Evolutionary conservation across 768 basidiomycete genomes (phyloP), one percentile per base, ranked within the genome.

Genomic region (Sutorius australiensis): DNA sequence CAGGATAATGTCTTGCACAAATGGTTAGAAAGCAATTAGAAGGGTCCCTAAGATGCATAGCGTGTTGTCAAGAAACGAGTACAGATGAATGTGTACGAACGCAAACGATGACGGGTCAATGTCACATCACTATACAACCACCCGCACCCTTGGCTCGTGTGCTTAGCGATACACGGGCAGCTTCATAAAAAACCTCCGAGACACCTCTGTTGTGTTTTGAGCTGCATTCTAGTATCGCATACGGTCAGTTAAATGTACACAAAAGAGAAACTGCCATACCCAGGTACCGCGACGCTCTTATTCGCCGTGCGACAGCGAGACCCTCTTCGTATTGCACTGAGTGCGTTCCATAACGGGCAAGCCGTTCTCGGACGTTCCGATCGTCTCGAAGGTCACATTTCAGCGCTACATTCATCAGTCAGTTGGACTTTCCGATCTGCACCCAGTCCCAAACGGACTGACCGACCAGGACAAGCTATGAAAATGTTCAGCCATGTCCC

Each of bases 341-440:
- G 56, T 84, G 84, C 59, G 76, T 72, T 11, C 83, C 82, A 59
- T 84, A 82, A 48, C 86, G 80, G 38, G 81, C 81, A 46, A 98
- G 76, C 48, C 86, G 81, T 44, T 91, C 89, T 64, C 77, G 79
- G 19, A 86, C 80, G 7, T 77, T 73, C 12, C 75, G 75, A 64
- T 98, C 95, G 51, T 97, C 93, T 46, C 95, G 79, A 38, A 98
- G 79, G 72, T 98, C 95, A 61, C 95, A 98, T 75, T 98, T 98
- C 36, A 97, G 78, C 10, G 95, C 95, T 92, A 50, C 36, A 28
- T 27, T 54, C 9, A 8, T 7, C 17, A 11, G 54, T 63, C 44
- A 67, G 60, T n/a, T 53, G 42, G 14, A 32, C 37, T 3, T 45
- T 32, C 40, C 46, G 12, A 36, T 48, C 7, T 13, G 19, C 4